A percentile compares a stretch with the other conserved stretches of the same genome.
Evolutionary conservation across 441 rosid genomes (phyloP).

Genomic region (Bocquillonia castaneifolia): DNA sequence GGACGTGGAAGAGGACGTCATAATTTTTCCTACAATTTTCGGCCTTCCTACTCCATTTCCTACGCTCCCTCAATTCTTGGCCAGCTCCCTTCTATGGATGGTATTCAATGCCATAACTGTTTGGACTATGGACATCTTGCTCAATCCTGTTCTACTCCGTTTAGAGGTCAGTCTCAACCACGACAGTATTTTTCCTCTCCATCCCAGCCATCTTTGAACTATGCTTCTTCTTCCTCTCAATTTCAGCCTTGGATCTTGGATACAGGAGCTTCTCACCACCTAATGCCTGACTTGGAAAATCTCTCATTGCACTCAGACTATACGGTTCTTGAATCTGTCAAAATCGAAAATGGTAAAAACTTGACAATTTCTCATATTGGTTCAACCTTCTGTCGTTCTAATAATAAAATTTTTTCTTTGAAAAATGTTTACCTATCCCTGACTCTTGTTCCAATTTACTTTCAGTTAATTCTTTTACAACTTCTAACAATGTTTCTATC

Average conservation of each 20-base stretch:
- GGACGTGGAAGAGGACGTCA: no score
- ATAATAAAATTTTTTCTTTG: not conserved
- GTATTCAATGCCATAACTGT: no score
- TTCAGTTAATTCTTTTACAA: not conserved
- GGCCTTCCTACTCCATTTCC: no score
- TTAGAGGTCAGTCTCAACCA: no score
- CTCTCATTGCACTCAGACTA: not conserved
- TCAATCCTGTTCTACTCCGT: not conserved
- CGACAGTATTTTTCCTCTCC: no score
- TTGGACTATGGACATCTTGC: no score
- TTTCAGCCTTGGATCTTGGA: not conserved
- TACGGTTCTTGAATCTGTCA: not conserved
- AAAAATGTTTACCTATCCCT: not conserved
- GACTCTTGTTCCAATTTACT: not conserved
- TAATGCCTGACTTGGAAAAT: not conserved
- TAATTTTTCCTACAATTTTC: no score
- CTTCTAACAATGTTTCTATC: not conserved
- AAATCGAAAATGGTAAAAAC: not conserved
- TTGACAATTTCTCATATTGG: not conserved
- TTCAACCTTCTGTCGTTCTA: not conserved
- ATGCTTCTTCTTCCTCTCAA: no score
- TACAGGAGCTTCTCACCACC: not conserved
- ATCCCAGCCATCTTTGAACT: no score
- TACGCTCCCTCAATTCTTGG: no score
- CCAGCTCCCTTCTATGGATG: no score